A percentile compares a stretch with the other conserved stretches of the same genome.
Conservation (phyloP, 2,329 filamentous ascomycete genomes). For the Ambrosiella cleistominuta region DNA sequence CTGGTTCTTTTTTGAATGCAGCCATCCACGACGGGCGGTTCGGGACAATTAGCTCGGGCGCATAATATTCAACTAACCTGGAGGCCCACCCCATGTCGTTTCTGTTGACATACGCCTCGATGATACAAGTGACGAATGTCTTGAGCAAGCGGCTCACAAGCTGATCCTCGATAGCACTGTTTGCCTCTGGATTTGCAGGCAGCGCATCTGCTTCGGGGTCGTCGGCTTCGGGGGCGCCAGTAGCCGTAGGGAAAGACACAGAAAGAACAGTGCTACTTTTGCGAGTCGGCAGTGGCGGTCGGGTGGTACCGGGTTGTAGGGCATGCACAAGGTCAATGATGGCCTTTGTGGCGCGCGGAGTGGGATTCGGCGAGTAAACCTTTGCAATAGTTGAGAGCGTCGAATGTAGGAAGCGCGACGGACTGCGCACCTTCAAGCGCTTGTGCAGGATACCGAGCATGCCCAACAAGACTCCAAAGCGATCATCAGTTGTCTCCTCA, state of each 20-base stretch:
- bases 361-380: conserved; percentile 46
- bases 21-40: conserved; percentile 43
- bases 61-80: conserved; percentile 49
- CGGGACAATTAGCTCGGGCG: conserved; percentile 45
- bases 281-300: conserved; percentile 43
- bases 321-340: conserved; percentile 55
- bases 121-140: conserved; percentile 59
- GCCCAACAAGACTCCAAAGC: conserved; percentile 50
- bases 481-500: conserved; percentile 21
- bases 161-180: conserved; percentile 37
- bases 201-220: conserved; percentile 34
- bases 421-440: conserved; percentile 59
- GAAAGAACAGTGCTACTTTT: conserved; percentile 40
- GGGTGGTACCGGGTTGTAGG: conserved; percentile 42
- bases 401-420: conserved; percentile 60
- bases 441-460: conserved; percentile 58
- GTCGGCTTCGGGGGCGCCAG: conserved; percentile 28
- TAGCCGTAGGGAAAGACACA: conserved; percentile 3
- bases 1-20: conserved; percentile 45
- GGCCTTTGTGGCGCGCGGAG: conserved; percentile 41
- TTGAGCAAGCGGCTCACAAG: conserved; percentile 50
- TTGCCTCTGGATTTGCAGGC: conserved; percentile 25
- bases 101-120: conserved; percentile 54
- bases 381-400: conserved; percentile 56
- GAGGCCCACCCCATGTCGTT: conserved; percentile 44